Evolutionary conservation across 352 stramenopile genomes (phyloP), one percentile per base, ranked within the genome.

Genomic region (Blastocystis sp.): DNA sequence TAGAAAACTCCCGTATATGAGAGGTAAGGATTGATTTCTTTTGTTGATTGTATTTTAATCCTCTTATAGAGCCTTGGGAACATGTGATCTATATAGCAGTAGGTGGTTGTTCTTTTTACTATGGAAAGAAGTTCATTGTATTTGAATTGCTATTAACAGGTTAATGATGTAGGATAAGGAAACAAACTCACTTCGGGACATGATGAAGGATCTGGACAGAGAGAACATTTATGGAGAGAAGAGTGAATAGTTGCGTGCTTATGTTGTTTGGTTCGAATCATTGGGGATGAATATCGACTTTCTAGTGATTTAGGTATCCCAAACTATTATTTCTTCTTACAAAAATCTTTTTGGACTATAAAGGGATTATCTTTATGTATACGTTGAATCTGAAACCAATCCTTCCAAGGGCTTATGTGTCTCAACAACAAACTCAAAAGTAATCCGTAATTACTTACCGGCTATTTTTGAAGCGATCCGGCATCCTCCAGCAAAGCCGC

Each of bases 181-280:
- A 29, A 32, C 27, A 29, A 9, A 32, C 57, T 83, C 71, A 24
- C 71, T 83, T 9, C 43, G 71, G n/a, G 66, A 37, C 0, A 83
- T 83, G 71, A n/a, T 83, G 46, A 54, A 65, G 14, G 71, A 83
- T 66, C n/a, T 83, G 71, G 71, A 83, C 46, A 83, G 71, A 83
- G 71, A 83, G 54, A 59, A 83, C 51, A 59, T 83, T 67, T 83
- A 83, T 66, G 71, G 71, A 35, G 21, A 42, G 35, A 49, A 83
- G 51, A 56, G 65, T 27, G 19, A 52, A 56, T 12, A 46, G 54
- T 61, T 66, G 9, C 21, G 6, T 32, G 24, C 57, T 21, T 66
- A 66, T 21, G n/a, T n/a, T n/a, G n/a, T n/a, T n/a, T n/a, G n/a
- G n/a, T n/a, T n/a, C n/a, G n/a, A n/a, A n/a, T n/a, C n/a, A n/a